Evolutionary conservation across 495 filamentous ascomycete species (phyloP).

Genomic region (Platismatia glauca): DNA sequence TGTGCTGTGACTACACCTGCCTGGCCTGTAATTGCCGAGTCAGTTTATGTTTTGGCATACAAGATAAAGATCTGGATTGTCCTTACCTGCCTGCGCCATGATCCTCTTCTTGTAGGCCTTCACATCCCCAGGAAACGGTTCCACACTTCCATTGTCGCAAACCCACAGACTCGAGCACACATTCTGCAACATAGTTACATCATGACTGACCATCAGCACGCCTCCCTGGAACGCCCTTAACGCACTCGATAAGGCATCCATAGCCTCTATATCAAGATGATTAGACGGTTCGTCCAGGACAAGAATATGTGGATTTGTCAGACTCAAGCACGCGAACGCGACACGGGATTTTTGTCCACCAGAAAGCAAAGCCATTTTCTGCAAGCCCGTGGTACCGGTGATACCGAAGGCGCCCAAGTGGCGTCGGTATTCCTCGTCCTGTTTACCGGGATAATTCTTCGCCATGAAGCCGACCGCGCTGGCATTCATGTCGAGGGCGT

Average conservation of each 20-base stretch:
- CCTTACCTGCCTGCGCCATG: slow-evolving; percentile 61
- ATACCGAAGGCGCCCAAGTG: slow-evolving; percentile 97
- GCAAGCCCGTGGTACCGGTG: slow-evolving; percentile 91
- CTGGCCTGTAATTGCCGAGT: background rate
- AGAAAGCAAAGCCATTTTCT: slow-evolving; percentile 90
- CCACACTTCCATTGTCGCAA: slow-evolving; percentile 89
- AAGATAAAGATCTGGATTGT: slow-evolving; percentile 27
- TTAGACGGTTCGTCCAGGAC: slow-evolving; percentile 98
- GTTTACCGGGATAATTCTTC: slow-evolving; percentile 77
- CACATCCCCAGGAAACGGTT: slow-evolving; percentile 91
- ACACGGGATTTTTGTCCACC: slow-evolving; percentile 98
- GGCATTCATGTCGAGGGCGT: slow-evolving; percentile 81
- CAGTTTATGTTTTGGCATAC: background rate
- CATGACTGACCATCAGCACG: slow-evolving; percentile 97
- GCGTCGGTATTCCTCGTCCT: slow-evolving; percentile 93
- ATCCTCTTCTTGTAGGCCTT: slow-evolving; percentile 98
- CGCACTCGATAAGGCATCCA: slow-evolving; percentile 86
- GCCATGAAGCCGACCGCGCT: slow-evolving; percentile 94
- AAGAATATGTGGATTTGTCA: slow-evolving; percentile 91
- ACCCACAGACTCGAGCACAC: slow-evolving; percentile 95
- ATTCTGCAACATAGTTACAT: slow-evolving; percentile 96
- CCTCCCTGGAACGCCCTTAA: slow-evolving; percentile 83
- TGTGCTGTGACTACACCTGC: background rate
- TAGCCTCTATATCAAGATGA: slow-evolving; percentile 97
- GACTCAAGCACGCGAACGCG: slow-evolving; percentile 86